Evolutionary conservation across 2,329 filamentous ascomycete species (phyloP).

Genomic region (Hypoxylon sp.): DNA sequence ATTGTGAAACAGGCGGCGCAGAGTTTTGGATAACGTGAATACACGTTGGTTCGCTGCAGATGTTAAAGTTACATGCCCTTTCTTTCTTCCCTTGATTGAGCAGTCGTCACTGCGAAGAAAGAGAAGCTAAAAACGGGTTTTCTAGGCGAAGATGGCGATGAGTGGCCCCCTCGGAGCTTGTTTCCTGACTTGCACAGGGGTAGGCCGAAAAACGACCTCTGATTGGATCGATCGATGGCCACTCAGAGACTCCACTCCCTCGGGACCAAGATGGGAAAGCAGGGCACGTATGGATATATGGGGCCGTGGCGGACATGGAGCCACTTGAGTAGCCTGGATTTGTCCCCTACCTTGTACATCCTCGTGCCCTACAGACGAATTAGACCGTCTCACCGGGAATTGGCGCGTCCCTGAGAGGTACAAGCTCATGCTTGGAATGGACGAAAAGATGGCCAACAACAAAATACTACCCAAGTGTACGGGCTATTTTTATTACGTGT

Average conservation of each 20-base stretch:
- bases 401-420: slow-evolving; percentile 17
- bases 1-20: slow-evolving; percentile 17
- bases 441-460: slow-evolving; percentile 28
- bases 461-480: slow-evolving; percentile 23
- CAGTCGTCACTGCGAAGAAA: slow-evolving; percentile 2
- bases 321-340: slow-evolving; percentile 21
- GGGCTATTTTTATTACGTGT: slow-evolving; percentile 43
- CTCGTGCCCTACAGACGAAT: background rate
- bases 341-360: background rate
- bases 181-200: slow-evolving; percentile 42
- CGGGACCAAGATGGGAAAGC: slow-evolving; percentile 42
- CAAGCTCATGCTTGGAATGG: slow-evolving; percentile 34
- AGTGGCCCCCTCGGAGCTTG: slow-evolving; percentile 40
- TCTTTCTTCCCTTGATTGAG: slow-evolving; percentile 9
- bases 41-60: background rate
- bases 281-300: slow-evolving; percentile 35
- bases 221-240: slow-evolving; percentile 44
- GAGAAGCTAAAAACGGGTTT: slow-evolving; percentile 16
- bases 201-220: slow-evolving; percentile 9
- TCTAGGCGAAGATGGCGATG: slow-evolving; percentile 19
- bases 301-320: slow-evolving; percentile 32
- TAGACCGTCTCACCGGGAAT: slow-evolving; percentile 9
- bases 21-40: slow-evolving; percentile 1
- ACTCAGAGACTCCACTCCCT: slow-evolving; percentile 34
- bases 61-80: slow-evolving; percentile 2